A percentile compares a stretch with the other conserved stretches of the same genome.
Conservation (phyloP, 768 basidiomycete species). For the Tricholoma flavovirens region DNA sequence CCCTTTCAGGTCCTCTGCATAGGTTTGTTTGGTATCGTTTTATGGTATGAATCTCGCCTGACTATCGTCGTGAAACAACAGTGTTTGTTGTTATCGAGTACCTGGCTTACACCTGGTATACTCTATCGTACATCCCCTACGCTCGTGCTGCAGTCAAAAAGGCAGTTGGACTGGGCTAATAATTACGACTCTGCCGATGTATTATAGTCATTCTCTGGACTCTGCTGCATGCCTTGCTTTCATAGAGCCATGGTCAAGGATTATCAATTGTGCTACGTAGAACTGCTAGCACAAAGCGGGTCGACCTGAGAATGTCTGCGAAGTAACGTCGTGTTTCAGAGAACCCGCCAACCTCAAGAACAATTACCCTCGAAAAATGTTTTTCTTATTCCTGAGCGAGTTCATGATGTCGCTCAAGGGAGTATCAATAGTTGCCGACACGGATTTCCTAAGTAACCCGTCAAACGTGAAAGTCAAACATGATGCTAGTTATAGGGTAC, state of each 20-base stretch:
- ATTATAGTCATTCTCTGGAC: neutral
- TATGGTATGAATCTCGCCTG: neutral
- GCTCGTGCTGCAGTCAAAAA: conserved; percentile 71
- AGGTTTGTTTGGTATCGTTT: conserved; percentile 34
- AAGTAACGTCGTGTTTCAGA: neutral
- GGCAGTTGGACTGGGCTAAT: conserved; percentile 45
- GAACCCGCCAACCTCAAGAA: neutral
- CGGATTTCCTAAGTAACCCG: conserved; percentile 45
- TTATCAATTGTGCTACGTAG: neutral
- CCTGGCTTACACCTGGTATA: conserved; percentile 89
- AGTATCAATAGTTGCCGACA: conserved; percentile 32
- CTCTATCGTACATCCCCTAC: conserved; percentile 86
- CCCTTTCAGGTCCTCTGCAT: conserved; percentile 55
- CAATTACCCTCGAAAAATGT: conserved; percentile 64
- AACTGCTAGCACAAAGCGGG: neutral
- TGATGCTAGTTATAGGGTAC: conserved; percentile 17
- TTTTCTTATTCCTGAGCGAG: conserved; percentile 77
- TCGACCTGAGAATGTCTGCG: neutral
- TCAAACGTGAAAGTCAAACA: neutral
- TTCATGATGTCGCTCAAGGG: conserved; percentile 64
- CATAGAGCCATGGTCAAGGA: neutral
- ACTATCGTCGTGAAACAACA: conserved; percentile 21
- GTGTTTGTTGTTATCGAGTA: conserved; percentile 92
- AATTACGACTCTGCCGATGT: neutral
- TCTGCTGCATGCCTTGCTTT: neutral